Base-by-base conservation (phyloP, 225 moss, liverwort and hornwort species). In the Physcomitrellopsis africana region DNA sequence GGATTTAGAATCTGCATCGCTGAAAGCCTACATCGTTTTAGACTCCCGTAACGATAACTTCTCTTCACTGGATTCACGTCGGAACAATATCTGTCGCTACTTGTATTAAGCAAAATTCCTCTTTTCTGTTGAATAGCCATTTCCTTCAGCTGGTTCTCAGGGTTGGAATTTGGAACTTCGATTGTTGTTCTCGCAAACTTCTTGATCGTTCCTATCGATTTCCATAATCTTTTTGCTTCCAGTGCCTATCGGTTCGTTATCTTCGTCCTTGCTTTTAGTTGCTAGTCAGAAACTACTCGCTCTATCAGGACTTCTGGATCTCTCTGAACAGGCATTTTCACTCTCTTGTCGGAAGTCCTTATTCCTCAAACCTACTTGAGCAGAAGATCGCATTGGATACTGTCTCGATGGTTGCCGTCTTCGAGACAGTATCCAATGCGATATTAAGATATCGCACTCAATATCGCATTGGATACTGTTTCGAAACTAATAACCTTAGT, bases 61-160 rank as follows among this genome's bases (percentile, higher is more conserved):
- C 13, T 56, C 51, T 29, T 81, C 43, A 78, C 78, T 0, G 54
- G 11, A 7, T 20, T 76, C 17, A 71, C 0, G 1, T 67, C 13
- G 3, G 67, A 54, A 44, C n/a, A 70, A 0, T 17, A 0, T 65
- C 26, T 61, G 0, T 62, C 63, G 19, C 19, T 78, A 61, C 61
- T 60, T 20, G 76, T 73, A 15, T 67, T 79, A 0, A 62, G 63
- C 61, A 73, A 18, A 23, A 53, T 55, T 22, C 26, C 52, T 49
- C 55, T 66, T 45, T 76, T 81, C 27, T 72, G 66, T 76, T 76
- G 81, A 55, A 32, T 81, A 0, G 10, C 56, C 76, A 81, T 78
- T 68, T 79, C 67, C 14, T 81, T 76, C 22, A 70, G 17, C 46
- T 79, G 75, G 5, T 15, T 45, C 63, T 67, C 55, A 29, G 27